Evolutionary conservation across 805 yeast genomes (phyloP), one percentile per base, ranked within the genome.

Genomic region (Candida corydali): DNA sequence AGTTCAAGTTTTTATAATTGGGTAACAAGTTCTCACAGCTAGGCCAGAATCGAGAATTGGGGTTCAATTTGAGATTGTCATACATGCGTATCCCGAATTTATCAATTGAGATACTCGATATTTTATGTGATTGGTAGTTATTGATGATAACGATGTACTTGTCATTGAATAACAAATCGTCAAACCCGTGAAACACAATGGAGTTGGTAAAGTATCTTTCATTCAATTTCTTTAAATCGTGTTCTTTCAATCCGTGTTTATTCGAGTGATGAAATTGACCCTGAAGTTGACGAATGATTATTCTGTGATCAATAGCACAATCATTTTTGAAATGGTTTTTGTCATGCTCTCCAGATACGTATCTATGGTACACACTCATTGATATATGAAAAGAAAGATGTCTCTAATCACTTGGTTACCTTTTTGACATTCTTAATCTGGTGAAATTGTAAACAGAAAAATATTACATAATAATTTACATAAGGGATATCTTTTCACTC

Each of bases 11-110:
- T 43, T 68, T 65, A 47, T 70, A 69, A 8, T 67, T 57, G 0
- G 64, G 63, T 0, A 70, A 53, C 31, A 91, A 62, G 49, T 86
- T 87, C 49, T 79, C 75, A 46, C 89, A 75, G 1, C 95, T 93
- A 1, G 84, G 88, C 62, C 74, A 86, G 54, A 78, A 91, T 34
- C 82, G 69, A 2, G 96, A 86, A 31, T 70, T 60, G 0, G 65
- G 51, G 29, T 70, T 73, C 8, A 85, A 55, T 2, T 85, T 76
- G 49, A 87, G 59, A 15, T 80, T 68, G 20, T 72, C 69, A 46
- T 75, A 76, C 19, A 75, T 69, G 3, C 82, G 66, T 26, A 77
- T 71, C 0, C 97, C 98, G 43, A 78, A 79, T 39, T 71, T 73
- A 18, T 84, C 77, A 17, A 84, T 46, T 16, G 82, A 59, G 3